These are phyloP conservation scores for Flagelloscypha sp. DNA, from an alignment of 768 basidiomycete genomes.

Conservation along the genomic window DNA sequence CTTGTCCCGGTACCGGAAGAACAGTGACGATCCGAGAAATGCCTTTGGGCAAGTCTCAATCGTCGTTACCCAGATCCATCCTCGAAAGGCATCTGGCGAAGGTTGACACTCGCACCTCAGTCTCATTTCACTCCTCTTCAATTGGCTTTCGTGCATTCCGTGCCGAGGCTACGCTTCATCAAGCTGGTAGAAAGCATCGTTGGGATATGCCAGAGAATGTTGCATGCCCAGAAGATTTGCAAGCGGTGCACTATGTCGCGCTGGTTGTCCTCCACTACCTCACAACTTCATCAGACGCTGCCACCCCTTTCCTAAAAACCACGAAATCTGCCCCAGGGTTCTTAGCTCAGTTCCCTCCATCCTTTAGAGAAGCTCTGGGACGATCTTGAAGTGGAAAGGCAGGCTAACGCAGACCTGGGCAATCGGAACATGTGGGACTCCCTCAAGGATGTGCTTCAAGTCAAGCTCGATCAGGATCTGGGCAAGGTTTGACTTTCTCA, in stretches of 20 bases:
- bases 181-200: conserved; percentile 55
- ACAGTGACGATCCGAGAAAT: conserved; percentile 56
- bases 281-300: too few species aligned
- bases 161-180: conserved; percentile 62
- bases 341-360: conserved; percentile 71
- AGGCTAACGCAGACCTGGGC: conserved; percentile 45
- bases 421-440: conserved; percentile 70
- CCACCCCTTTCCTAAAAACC: conserved; percentile 47
- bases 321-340: conserved; percentile 62
- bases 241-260: conserved; percentile 88
- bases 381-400: conserved; percentile 65
- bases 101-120: conserved; percentile 64
- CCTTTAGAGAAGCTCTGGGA: conserved; percentile 90
- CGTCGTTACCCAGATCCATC: conserved; percentile 69
- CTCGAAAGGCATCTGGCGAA: conserved; percentile 64
- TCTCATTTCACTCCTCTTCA: conserved; percentile 60
- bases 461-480: conserved; percentile 42
- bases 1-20: too few species aligned
- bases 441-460: conserved; percentile 52
- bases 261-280: conserved; percentile 78
- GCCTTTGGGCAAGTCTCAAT: conserved; percentile 75
- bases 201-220: conserved; percentile 84
- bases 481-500: conserved; percentile 29
- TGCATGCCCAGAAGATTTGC: conserved; percentile 66
- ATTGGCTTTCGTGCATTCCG: conserved; percentile 69